phyloP scores from a whole-genome alignment of 306 rosid genomes.

The Malus fusca region DNA sequence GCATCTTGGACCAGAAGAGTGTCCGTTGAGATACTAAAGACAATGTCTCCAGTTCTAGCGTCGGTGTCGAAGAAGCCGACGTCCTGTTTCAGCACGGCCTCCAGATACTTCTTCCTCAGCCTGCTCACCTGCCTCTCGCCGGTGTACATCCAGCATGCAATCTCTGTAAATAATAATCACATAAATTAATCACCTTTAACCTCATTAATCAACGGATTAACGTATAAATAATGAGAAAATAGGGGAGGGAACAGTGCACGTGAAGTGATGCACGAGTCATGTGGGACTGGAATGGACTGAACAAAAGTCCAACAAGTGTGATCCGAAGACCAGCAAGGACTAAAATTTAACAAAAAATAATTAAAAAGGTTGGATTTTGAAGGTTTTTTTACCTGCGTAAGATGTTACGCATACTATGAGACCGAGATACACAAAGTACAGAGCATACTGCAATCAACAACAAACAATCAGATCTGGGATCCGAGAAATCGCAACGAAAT shows the following conservation, averaged over 20 bases:
- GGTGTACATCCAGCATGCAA: constrained; percentile 97
- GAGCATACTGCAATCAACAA: constrained; percentile 66
- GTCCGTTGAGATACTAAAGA: constrained; percentile 92
- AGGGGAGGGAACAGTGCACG: neutral
- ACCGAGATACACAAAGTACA: constrained; percentile 88
- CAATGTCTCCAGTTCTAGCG: constrained; percentile 96
- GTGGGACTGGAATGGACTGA: neutral
- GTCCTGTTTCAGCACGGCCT: constrained; percentile 89
- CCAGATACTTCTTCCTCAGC: constrained; percentile 86
- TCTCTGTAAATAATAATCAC: constrained; percentile 37
- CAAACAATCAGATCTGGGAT: constrained; percentile 40
- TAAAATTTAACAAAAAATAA: neutral
- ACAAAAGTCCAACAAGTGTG: neutral
- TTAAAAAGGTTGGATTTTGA: neutral
- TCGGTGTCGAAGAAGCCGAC: constrained; percentile 98
- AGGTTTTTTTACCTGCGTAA: constrained; percentile 60
- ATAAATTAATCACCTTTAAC: neutral
- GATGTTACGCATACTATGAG: constrained; percentile 87
- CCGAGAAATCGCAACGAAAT: constrained; percentile 14
- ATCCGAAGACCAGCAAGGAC: neutral
- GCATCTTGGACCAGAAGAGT: constrained; percentile 98
- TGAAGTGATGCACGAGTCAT: neutral
- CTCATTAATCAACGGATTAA: neutral
- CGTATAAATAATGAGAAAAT: neutral
- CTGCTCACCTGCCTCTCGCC: constrained; percentile 96